Base-by-base conservation (phyloP, 352 stramenopile genomes). In the Phytopythium oedochilum region DNA sequence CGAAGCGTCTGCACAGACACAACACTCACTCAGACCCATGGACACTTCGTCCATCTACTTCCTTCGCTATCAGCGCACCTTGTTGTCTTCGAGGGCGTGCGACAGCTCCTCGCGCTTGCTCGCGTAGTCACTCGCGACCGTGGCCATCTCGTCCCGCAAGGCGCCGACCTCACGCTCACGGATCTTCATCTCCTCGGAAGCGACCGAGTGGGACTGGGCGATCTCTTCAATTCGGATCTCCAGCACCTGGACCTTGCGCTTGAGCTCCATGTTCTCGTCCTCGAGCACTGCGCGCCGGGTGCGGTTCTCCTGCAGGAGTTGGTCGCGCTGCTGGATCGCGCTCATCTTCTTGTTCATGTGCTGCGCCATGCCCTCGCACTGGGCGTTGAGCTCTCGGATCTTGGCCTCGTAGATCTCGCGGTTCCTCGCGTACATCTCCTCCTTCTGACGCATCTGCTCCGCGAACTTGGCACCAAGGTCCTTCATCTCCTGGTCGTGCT, bases 141-240 rank as follows among this genome's bases (percentile, higher is more conserved):
- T 53, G n/a, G 66, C 66, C 44, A 92, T 76, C 40, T 92, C 78
- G 39, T 86, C 73, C 29, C 83, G 78, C 12, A 91, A 43, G 4
- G 83, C 67, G 0, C 61, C 64, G 20, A 76, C 55, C 48, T 89
- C 79, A 31, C 74, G 75, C 6, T 94, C 78, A 5, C 74, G 76
- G 51, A 83, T 60, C 46, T 70, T 74, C 58, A 80, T 85, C 34
- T 89, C 72, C 58, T 94, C 78, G 32, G 66, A 59, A 14, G 66
- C 61, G 29, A 87, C 49, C 0, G 72, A 83, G 57, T 90, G 78
- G 0, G 78, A 70, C 49, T 89, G 75, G 9, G 79, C 75, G 32
- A 92, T 71, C 62, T 94, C 83, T 25, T 92, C 78, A 0, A 94
- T 63, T 14, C 78, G 77, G 34, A 88, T 77, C 62, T 94, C 83